These are phyloP conservation scores for Tetrapisispora pingtungensis DNA, from an alignment of 805 yeast genomes.

Conservation along the genomic window DNA sequence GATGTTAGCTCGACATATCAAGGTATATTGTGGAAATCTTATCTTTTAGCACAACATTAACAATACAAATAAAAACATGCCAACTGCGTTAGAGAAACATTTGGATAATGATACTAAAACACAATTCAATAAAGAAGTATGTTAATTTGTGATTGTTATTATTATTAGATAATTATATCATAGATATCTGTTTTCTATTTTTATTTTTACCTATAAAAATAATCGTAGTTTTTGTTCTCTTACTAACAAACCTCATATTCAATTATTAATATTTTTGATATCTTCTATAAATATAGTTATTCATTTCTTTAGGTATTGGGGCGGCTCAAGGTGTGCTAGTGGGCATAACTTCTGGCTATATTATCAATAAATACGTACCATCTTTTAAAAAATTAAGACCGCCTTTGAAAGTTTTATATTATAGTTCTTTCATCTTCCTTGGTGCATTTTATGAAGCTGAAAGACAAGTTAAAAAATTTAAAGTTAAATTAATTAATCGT, in stretches of 20 bases:
- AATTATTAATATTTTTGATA: too few species aligned
- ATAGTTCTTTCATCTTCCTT: constrained; percentile 33
- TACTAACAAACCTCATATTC: too few species aligned
- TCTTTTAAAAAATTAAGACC: constrained; percentile 30
- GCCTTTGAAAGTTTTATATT: constrained; percentile 34
- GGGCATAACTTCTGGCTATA: constrained; percentile 28
- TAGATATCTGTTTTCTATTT: too few species aligned
- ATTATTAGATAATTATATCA: too few species aligned
- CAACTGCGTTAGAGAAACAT: constrained; percentile 1
- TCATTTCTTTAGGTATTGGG: constrained; percentile 33
- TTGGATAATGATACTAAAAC: neutral
- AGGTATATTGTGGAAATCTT: too few species aligned
- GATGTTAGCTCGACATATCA: too few species aligned
- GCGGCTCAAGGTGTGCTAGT: constrained; percentile 34
- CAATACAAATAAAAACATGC: neutral
- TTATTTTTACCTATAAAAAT: too few species aligned
- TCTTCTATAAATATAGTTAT: constrained; percentile 15
- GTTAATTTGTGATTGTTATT: neutral
- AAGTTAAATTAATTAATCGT: constrained; percentile 26
- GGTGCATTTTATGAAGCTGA: constrained; percentile 37
- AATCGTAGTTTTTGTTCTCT: too few species aligned
- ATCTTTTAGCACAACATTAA: too few species aligned
- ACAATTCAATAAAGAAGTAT: constrained; percentile 4
- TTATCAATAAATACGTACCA: constrained; percentile 29
- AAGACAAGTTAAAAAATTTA: constrained; percentile 30